Evolutionary conservation across 2,329 filamentous ascomycete genomes (phyloP), one percentile per base, ranked within the genome.

Genomic region (Claviceps pazoutovae): DNA sequence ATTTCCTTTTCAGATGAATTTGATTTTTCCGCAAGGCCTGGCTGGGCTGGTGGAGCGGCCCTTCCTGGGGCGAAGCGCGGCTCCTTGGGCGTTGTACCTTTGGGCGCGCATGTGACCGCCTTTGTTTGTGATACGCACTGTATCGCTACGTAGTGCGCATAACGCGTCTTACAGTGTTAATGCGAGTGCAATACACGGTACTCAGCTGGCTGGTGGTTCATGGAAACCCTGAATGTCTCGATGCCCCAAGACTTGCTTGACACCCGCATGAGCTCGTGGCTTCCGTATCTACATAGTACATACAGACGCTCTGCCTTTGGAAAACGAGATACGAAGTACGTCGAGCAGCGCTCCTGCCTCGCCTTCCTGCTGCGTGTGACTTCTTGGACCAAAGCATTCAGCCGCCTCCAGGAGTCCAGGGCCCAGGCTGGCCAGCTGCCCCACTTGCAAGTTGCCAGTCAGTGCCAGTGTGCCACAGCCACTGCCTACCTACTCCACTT

Each of bases 1-100:
- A 66, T 67, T 70, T 66, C 60, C 58, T 58, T 54, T 6, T 17
- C 55, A 55, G 60, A 55, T 58, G 59, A 58, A 61, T 66, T 64
- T 67, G 65, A 64, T 64, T 60, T 58, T 61, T 62, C 56, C 53
- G 42, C 46, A 50, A 57, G 45, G 56, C 56, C 58, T 55, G 55
- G 26, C 49, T 43, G 39, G 51, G 43, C 42, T 46, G 43, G 59
- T 59, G 54, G 59, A 61, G 56, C 58, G 52, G 46, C 49, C 43
- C 51, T 58, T 54, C 48, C 52, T 41, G 39, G 43, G 21, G 23
- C 43, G 19, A 34, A 30, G 34, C 41, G 41, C 41, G 41, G 41
- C 41, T 14, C 41, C 19, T 43, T 43, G 30, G 26, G 30, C 30
- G 30, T 11, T 30, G 30, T 30, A 30, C 30, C 30, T 30, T 30